Conservation (phyloP, 768 basidiomycete species). For the Mycena pura region DNA sequence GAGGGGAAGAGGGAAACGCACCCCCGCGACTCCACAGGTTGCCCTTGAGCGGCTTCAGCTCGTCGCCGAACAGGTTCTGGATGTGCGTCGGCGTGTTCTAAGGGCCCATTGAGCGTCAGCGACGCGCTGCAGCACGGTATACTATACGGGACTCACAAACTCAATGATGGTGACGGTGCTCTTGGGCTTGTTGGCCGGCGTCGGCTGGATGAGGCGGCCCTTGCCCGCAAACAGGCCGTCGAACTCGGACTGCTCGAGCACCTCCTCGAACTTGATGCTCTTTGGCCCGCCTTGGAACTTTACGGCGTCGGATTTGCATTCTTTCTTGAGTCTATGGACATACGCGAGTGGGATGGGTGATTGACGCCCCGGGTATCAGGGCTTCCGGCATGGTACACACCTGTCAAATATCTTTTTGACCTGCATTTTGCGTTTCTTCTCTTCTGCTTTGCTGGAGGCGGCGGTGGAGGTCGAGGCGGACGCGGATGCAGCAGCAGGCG, state of each 20-base stretch:
- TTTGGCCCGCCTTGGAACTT: conserved; percentile 49
- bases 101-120: neutral
- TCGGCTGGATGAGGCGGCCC: conserved; percentile 46
- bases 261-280: conserved; percentile 48
- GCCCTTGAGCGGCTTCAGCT: conserved; percentile 44
- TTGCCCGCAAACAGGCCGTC: conserved; percentile 42
- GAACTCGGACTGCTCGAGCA: conserved; percentile 44
- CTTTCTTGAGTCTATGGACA: conserved; percentile 46
- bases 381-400: too few species aligned
- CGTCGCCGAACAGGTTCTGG: conserved; percentile 41
- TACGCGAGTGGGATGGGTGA: neutral
- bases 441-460: conserved; percentile 39
- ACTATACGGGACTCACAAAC: conserved; percentile 35
- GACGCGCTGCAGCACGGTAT: neutral
- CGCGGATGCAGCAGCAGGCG: conserved; percentile 16
- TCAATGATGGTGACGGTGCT: conserved; percentile 48
- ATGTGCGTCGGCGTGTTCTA: conserved; percentile 33
- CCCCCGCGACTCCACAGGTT: conserved; percentile 43
- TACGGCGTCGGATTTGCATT: conserved; percentile 44
- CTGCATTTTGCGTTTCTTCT: conserved; percentile 47
- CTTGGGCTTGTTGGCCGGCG: conserved; percentile 47
- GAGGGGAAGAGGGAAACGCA: conserved; percentile 18
- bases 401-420: conserved; percentile 48
- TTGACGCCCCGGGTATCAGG: too few species aligned
- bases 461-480: conserved; percentile 29